Evolutionary conservation across 2,329 filamentous ascomycete genomes (phyloP), one percentile per base, ranked within the genome.

Genomic region (Ceratocystiopsis sp.): DNA sequence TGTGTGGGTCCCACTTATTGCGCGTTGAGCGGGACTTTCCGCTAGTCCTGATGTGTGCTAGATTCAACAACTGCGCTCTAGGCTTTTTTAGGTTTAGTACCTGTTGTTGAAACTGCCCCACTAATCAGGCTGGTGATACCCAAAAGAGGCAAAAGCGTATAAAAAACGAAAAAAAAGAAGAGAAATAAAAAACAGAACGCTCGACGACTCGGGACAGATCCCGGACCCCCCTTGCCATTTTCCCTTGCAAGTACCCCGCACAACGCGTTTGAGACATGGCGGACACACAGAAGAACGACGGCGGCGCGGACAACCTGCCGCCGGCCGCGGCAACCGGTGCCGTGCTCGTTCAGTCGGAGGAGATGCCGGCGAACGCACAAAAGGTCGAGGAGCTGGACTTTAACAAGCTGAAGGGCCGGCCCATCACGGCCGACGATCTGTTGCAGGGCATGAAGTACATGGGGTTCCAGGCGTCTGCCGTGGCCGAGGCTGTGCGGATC

Each of bases 331-430:
- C 77, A 45, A 84, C 78, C 40, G 76, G 82, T 58, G 89, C 89
- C 29, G 89, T 96, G 39, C 69, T 96, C 42, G 81, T 89, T 52
- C 71, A 80, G 41, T 95, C 89, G 2, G 79, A 82, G 45, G 81
- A 84, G 43, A 78, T 94, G 58, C 84, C 89, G 15, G 71, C 78
- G 43, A 80, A 72, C 39, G 75, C 84, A n/a, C 76, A 79, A 51
- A 74, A 84, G 57, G 89, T 98, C 34, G 75, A 82, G 57, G 91
- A 94, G 54, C 73, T 96, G 48, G 89, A 98, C 58, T 98, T 96
- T 64, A 81, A 95, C 64, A 70, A 80, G 42, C 75, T 86, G 61
- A 78, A 76, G 46, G 71, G 75, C 35, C 71, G 73, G 44, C 74
- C 80, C 48, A 80, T 95, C 55, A 93, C 86, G 0, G 87, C 84